Conservation (phyloP, 495 filamentous ascomycete species). For the Podospora comata region DNA sequence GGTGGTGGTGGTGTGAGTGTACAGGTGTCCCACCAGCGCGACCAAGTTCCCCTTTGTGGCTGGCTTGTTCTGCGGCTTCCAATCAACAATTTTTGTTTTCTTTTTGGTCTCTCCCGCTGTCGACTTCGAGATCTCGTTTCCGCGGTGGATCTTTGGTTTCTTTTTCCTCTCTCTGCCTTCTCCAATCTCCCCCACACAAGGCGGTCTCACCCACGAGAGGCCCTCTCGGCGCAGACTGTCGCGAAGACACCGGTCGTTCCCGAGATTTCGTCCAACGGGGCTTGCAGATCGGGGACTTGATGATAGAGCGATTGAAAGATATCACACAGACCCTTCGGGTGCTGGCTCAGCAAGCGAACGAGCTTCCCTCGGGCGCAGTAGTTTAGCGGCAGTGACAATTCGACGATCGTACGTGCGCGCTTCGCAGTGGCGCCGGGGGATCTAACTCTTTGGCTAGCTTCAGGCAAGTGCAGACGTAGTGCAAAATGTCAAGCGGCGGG, state of each 20-base stretch:
- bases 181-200: slow-evolving; percentile 9
- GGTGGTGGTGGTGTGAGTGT: neutral
- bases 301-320: slow-evolving; percentile 29
- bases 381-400: slow-evolving; percentile 19
- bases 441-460: slow-evolving; percentile 13
- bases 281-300: slow-evolving; percentile 30
- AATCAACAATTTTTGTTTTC: slow-evolving; percentile 7
- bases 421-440: slow-evolving; percentile 24
- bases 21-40: slow-evolving; percentile 10
- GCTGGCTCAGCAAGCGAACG: slow-evolving; percentile 20
- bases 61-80: slow-evolving; percentile 11
- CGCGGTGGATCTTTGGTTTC: slow-evolving; percentile 6
- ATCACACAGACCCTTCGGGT: slow-evolving; percentile 26
- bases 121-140: neutral
- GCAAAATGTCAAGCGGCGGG: slow-evolving; percentile 4
- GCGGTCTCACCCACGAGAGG: slow-evolving; percentile 15
- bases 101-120: neutral
- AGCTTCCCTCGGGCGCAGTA: slow-evolving; percentile 11
- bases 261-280: slow-evolving; percentile 20
- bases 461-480: slow-evolving; percentile 19
- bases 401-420: slow-evolving; percentile 22
- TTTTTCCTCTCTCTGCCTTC: slow-evolving; percentile 7
- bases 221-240: slow-evolving; percentile 14
- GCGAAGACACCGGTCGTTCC: slow-evolving; percentile 17
- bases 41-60: slow-evolving; percentile 9